Percentiles rank a stretch among this genome's conserved stretches.
Conservation (phyloP, 768 basidiomycete genomes). For the Russula olivacea region DNA sequence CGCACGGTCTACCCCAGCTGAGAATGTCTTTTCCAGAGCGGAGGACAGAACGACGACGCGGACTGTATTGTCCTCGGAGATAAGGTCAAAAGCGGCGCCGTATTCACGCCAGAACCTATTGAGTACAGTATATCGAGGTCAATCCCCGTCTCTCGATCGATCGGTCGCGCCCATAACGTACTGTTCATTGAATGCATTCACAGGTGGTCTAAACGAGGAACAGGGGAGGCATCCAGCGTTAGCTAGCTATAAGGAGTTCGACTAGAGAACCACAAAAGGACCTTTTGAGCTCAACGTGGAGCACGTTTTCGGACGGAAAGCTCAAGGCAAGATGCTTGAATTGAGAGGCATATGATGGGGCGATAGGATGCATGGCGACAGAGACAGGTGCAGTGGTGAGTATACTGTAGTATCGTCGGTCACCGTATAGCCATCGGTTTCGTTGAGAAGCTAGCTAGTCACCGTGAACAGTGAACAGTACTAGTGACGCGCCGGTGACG, state of each 20-base stretch:
- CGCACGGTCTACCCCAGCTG: constrained; percentile 78
- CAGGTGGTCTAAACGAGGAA: constrained; percentile 11
- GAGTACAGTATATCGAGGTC: no score
- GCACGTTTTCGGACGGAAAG: constrained; percentile 19
- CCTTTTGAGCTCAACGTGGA: constrained; percentile 24
- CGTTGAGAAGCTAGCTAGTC: not conserved
- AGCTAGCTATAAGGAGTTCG: not conserved
- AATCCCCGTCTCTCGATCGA: not conserved
- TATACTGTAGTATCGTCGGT: no score
- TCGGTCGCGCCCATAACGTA: not conserved
- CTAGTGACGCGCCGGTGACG: no score
- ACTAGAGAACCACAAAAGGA: not conserved
- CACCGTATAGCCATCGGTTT: not conserved
- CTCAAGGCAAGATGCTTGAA: constrained; percentile 21
- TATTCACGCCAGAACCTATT: constrained; percentile 71
- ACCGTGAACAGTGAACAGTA: no score
- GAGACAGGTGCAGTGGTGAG: no score
- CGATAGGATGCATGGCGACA: not conserved
- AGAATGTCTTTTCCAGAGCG: constrained; percentile 63
- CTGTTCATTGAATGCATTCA: constrained; percentile 20
- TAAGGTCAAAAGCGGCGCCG: constrained; percentile 50
- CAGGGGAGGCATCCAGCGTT: not conserved
- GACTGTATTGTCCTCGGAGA: constrained; percentile 50
- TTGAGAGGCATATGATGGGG: constrained; percentile 19
- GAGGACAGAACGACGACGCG: constrained; percentile 73